phyloP scores from a whole-genome alignment of 441 rosid genomes.

The Monsonia emarginata region DNA sequence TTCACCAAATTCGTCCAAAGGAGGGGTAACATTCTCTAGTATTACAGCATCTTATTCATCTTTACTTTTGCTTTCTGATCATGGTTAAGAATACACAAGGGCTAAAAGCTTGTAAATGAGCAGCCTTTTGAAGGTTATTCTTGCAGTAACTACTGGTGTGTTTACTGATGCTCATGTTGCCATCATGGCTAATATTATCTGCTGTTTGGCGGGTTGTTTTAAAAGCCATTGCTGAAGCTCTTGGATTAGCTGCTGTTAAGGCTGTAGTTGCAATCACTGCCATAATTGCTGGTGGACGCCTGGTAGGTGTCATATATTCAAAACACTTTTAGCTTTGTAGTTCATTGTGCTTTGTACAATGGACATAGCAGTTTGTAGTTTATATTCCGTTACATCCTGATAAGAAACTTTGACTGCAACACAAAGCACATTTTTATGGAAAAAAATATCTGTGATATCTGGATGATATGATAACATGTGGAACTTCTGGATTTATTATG shows the following conservation, averaged over 20 bases:
- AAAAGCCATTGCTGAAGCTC: slow-evolving; percentile 96
- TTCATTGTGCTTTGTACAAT: slow-evolving; percentile 12
- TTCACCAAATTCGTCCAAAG: slow-evolving; percentile 94
- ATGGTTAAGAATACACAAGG: slow-evolving; percentile 6
- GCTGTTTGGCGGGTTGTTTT: slow-evolving; percentile 66
- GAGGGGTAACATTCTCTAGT: slow-evolving; percentile 68
- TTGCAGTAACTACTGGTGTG: not conserved
- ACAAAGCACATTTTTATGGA: not conserved
- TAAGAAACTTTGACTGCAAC: not conserved
- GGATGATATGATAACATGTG: not conserved
- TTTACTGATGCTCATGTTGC: slow-evolving; percentile 11
- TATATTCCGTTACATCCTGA: not conserved
- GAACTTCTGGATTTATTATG: not conserved
- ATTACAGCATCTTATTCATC: slow-evolving; percentile 10
- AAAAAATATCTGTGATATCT: not conserved
- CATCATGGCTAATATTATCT: slow-evolving; percentile 16
- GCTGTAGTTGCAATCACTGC: slow-evolving; percentile 92
- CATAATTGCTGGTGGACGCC: slow-evolving; percentile 94
- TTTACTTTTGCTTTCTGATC: slow-evolving; percentile 13
- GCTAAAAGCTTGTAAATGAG: slow-evolving; percentile 4
- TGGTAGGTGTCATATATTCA: slow-evolving; percentile 43
- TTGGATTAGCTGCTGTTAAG: slow-evolving; percentile 91
- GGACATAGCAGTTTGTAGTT: slow-evolving; percentile 14
- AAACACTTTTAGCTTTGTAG: slow-evolving; percentile 11
- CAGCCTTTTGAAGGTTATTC: not conserved